A percentile compares a stretch with the other conserved stretches of the same genome.
phyloP scores from a whole-genome alignment of 1,284 basidiomycete species.

The Apiotrichum brassicae region DNA sequence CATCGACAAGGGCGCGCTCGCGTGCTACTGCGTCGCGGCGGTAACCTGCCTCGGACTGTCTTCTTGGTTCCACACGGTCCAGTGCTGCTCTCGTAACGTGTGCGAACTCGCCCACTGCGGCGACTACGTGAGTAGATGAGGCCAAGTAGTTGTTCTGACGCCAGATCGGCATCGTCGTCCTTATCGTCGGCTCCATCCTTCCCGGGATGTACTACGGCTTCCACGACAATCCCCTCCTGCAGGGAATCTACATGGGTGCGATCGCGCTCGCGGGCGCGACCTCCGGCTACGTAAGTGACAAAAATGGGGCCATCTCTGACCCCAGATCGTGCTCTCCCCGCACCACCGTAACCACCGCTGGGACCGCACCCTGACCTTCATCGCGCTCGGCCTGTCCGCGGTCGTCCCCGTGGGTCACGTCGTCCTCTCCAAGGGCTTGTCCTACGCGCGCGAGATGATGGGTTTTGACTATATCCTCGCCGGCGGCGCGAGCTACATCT shows the following conservation, averaged over 20 bases:
- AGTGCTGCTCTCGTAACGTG: slow-evolving; percentile 66
- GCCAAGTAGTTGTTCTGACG: background rate
- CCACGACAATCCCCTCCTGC: slow-evolving; percentile 39
- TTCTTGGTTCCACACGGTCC: slow-evolving; percentile 68
- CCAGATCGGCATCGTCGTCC: slow-evolving; percentile 52
- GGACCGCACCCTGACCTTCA: slow-evolving; percentile 71
- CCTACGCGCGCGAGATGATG: slow-evolving; percentile 56
- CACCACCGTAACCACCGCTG: slow-evolving; percentile 69
- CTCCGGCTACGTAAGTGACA: slow-evolving; percentile 26
- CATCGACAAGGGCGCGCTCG: slow-evolving; percentile 60
- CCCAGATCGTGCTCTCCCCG: slow-evolving; percentile 66
- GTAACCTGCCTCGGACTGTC: slow-evolving; percentile 68
- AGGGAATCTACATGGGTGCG: slow-evolving; percentile 50
- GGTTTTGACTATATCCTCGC: slow-evolving; percentile 62
- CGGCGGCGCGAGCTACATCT: slow-evolving; percentile 63
- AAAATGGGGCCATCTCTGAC: background rate
- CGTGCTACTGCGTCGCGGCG: slow-evolving; percentile 65
- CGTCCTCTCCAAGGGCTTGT: slow-evolving; percentile 55
- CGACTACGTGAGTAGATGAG: slow-evolving; percentile 40
- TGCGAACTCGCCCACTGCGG: slow-evolving; percentile 42
- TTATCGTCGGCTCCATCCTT: slow-evolving; percentile 70
- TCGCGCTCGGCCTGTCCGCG: slow-evolving; percentile 68
- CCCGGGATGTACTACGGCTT: slow-evolving; percentile 53
- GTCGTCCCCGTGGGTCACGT: slow-evolving; percentile 67
- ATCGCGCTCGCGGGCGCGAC: slow-evolving; percentile 28